Evolutionary conservation across 345 rosid species (phyloP).

Genomic region (Bruguiera parviflora): DNA sequence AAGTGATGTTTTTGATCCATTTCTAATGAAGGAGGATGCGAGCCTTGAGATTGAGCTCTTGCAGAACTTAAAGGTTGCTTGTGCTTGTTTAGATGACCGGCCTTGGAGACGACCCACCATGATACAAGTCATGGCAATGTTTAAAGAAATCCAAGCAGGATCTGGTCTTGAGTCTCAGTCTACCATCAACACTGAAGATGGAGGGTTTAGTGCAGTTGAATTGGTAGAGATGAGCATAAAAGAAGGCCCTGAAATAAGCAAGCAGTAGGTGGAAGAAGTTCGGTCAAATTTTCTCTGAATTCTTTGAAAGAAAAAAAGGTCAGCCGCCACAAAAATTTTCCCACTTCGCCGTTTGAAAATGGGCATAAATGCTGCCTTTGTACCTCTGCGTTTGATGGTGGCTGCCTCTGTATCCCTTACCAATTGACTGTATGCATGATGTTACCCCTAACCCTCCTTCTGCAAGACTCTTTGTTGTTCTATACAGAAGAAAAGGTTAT

Average conservation of each 20-base stretch:
- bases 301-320: conserved; percentile 23
- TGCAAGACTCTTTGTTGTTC: conserved; percentile 22
- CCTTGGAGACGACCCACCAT: conserved; percentile 66
- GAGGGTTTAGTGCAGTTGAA: conserved; percentile 55
- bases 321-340: conserved; percentile 28
- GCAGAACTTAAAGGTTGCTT: conserved; percentile 67
- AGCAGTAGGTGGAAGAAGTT: conserved; percentile 19
- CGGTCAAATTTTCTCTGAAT: conserved; percentile 23
- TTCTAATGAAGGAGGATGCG: conserved; percentile 70
- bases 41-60: conserved; percentile 67
- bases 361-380: conserved; percentile 15
- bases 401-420: conserved; percentile 26
- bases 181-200: conserved; percentile 61
- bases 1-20: conserved; percentile 75
- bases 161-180: conserved; percentile 71
- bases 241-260: conserved; percentile 60
- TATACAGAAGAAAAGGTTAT: conserved; percentile 35
- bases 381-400: no score
- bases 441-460: conserved; percentile 10
- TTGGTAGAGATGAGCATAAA: conserved; percentile 77
- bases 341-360: conserved; percentile 19
- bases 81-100: conserved; percentile 82
- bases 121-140: conserved; percentile 73
- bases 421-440: conserved; percentile 41
- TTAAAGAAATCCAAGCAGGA: conserved; percentile 80